Evolutionary conservation across 192 early-diverging fungal genomes (phyloP), one percentile per base, ranked within the genome.

Genomic region (Dimargaris verticillata): DNA sequence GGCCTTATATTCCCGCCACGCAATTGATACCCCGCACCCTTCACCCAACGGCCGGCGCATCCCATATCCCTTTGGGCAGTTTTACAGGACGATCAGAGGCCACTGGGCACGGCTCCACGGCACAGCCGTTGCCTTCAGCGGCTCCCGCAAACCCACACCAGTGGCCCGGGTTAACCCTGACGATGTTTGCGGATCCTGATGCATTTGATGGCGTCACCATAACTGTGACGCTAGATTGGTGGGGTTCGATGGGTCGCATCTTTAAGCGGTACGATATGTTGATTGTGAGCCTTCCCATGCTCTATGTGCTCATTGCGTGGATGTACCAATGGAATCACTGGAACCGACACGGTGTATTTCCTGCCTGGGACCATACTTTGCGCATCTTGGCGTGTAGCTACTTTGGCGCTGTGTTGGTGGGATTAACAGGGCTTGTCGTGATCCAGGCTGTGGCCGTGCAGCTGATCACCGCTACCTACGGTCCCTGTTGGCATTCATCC

Each of bases 251-350:
- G 28, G 83, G 82, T 28, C 75, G 81, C 24, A 65, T 83, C 43
- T 72, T 85, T 9, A 83, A 85, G 64, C 76, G 88, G 38, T 82
- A 85, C 48, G 80, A 84, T 25, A 84, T 84, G 60, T 76, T 80
- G n/a, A 58, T 85, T 20, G 60, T 81, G n/a, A 79, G 80, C 3
- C 74, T 86, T 62, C 74, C 83, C 18, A 85, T 81, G 62, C 70
- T 85, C 9, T 81, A 81, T 58, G 77, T 81, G 0, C 65, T 82
- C 5, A 52, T 86, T 59, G 66, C 80, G 5, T 59, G 57, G 57
- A 59, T 42, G 25, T 22, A 22, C 20, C 57, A 59, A 38, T 59
- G 57, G 57, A 17, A 44, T 20, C n/a, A 20, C 43, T 59, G 57
- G 57, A 59, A 59, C 43, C 17, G 25, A 17, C 38, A 44, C 17